Evolutionary conservation across 805 yeast species (phyloP).

Genomic region (Ogataea degrootiae): DNA sequence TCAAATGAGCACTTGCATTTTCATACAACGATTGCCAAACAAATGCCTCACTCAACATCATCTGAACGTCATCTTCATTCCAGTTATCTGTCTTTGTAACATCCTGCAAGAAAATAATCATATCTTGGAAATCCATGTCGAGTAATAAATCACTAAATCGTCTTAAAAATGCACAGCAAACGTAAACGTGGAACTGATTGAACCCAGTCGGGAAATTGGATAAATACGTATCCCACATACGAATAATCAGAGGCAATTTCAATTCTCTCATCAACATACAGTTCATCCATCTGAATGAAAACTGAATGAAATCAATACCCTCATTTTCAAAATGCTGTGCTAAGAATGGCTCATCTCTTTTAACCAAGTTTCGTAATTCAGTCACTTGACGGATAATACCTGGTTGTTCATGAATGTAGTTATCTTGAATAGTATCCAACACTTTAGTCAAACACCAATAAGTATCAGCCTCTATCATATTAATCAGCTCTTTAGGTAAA

Average conservation of each 20-base stretch:
- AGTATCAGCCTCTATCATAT: conserved; percentile 87
- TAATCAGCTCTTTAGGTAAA: conserved; percentile 55
- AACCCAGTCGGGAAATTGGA: conserved; percentile 75
- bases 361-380: conserved; percentile 70
- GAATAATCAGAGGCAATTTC: conserved; percentile 65
- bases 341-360: conserved; percentile 71
- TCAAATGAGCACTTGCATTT: conserved; percentile 83
- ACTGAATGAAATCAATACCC: conserved; percentile 91
- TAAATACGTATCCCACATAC: conserved; percentile 98
- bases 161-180: conserved; percentile 93
- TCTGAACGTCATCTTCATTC: conserved; percentile 86
- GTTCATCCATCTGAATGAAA: conserved; percentile 98
- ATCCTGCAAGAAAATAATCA: conserved; percentile 84
- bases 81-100: conserved; percentile 76
- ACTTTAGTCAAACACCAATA: conserved; percentile 94
- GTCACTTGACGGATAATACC: conserved; percentile 90
- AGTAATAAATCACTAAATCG: conserved; percentile 78
- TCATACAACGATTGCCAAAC: conserved; percentile 94
- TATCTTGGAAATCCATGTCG: conserved; percentile 90
- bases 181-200: conserved; percentile 91
- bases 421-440: conserved; percentile 92
- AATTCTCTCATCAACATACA: conserved; percentile 94
- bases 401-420: conserved; percentile 96
- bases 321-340: conserved; percentile 72
- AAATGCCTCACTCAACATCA: conserved; percentile 90